Base-by-base conservation (phyloP, 2,329 filamentous ascomycete species). In the Dryadomyces quercus-mongolicae region DNA sequence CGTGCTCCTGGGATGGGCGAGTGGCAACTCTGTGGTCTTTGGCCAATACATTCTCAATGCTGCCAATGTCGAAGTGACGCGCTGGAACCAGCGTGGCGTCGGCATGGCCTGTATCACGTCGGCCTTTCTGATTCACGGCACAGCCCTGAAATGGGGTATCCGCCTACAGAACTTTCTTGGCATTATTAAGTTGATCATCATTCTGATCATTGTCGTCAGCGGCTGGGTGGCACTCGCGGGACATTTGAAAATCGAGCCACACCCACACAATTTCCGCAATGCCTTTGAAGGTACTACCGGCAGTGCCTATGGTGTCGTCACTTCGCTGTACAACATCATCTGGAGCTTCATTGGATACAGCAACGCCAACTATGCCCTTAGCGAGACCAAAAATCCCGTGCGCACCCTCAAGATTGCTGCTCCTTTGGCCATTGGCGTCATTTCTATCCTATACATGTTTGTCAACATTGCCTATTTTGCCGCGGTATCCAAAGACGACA, bases 1-100 rank as follows among this genome's bases (percentile, higher is more conserved):
- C 13, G 62, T 86, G 25, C 72, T 86, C 1, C 74, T 85, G 18
- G 80, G 78, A 13, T 85, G 81, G 80, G 80, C 81, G 0, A 78
- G 78, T 7, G 78, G 78, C 15, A 86, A 86, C 66, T 84, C 78
- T 1, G 79, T 87, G 58, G 75, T 86, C 43, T 86, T 87, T 59
- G 82, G 82, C 56, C 81, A 85, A 63, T 86, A 86, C 66, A 80
- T 87, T 55, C 73, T 87, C 2, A 74, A 83, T 62, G 84, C 83
- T 9, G 78, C 82, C 12, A 69, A 80, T 13, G 73, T 80, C 21
- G 76, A 85, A 59, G 78, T 83, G 22, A 75, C 70, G 50, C 72
- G 81, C 21, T 86, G 82, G 82, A 85, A 85, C 65, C 80, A 85
- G 68, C 75, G 84, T 43, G 81, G 74, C 46, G 70, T 86, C 18